These are phyloP conservation scores for Neonothopanus nambi DNA, from an alignment of 1,284 basidiomycete genomes.

Conservation along the genomic window DNA sequence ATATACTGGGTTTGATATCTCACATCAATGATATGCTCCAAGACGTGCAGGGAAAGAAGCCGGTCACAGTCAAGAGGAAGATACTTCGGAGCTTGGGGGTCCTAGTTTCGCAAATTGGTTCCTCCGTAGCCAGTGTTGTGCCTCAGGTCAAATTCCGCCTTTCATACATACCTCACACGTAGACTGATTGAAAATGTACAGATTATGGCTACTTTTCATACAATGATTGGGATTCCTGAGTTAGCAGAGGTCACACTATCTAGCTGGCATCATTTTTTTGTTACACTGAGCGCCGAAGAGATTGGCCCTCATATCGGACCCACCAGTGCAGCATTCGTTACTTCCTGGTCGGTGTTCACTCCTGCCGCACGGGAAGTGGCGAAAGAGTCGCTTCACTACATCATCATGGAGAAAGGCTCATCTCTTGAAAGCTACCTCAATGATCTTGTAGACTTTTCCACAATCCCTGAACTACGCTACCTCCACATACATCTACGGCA, in stretches of 20 bases:
- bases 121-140: slow-evolving; percentile 71
- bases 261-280: slow-evolving; percentile 84
- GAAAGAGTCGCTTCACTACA: slow-evolving; percentile 64
- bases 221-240: slow-evolving; percentile 72
- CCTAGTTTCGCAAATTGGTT: slow-evolving; percentile 73
- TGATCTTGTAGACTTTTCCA: slow-evolving; percentile 78
- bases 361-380: slow-evolving; percentile 55
- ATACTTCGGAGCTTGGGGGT: slow-evolving; percentile 81
- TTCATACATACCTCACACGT: background rate
- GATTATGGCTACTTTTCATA: slow-evolving; percentile 98
- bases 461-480: slow-evolving; percentile 65
- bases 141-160: slow-evolving; percentile 67
- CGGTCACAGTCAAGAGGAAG: slow-evolving; percentile 64
- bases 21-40: slow-evolving; percentile 83
- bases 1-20: slow-evolving; percentile 83
- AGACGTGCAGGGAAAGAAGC: slow-evolving; percentile 75
- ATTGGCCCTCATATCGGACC: slow-evolving; percentile 86
- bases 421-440: slow-evolving; percentile 57
- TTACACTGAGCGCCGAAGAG: slow-evolving; percentile 68
- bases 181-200: slow-evolving; percentile 32
- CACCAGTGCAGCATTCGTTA: slow-evolving; percentile 84
- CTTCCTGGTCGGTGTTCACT: slow-evolving; percentile 75
- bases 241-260: slow-evolving; percentile 79
- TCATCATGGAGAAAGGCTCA: slow-evolving; percentile 66
- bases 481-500: slow-evolving; percentile 49